A percentile compares a stretch with the other conserved stretches of the same genome.
Evolutionary conservation across 305 asterid genomes (phyloP).

Genomic region (Lippia alba): DNA sequence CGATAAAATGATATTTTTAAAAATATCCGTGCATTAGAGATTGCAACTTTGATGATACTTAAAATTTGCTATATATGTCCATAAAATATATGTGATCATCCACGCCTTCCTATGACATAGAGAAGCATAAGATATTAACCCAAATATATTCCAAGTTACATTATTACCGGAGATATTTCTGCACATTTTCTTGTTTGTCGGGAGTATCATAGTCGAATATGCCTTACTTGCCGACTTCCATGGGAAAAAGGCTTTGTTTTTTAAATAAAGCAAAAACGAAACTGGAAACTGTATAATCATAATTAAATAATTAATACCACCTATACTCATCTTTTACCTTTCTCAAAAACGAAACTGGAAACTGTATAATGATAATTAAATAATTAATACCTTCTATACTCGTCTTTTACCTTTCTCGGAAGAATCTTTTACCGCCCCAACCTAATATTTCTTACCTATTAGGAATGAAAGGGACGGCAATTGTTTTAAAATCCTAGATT

Average conservation of each 20-base stretch:
- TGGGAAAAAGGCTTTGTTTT: constrained; percentile 5
- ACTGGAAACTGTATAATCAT: constrained; percentile 14
- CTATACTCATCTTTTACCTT: not conserved
- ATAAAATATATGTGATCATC: too few species aligned
- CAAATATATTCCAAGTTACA: too few species aligned
- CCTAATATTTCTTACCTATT: constrained; percentile 7
- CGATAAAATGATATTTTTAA: too few species aligned
- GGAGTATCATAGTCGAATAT: constrained; percentile 25
- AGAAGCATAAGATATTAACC: too few species aligned
- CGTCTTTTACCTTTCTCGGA: not conserved
- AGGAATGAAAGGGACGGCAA: constrained; percentile 14
- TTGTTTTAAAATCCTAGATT: constrained; percentile 18
- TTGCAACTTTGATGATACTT: too few species aligned
- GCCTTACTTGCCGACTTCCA: constrained; percentile 11
- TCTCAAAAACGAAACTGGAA: not conserved
- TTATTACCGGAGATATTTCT: not conserved
- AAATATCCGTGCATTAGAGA: too few species aligned
- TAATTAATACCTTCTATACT: not conserved
- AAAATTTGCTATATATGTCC: too few species aligned
- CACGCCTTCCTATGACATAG: too few species aligned
- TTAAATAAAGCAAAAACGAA: not conserved
- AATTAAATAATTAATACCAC: not conserved
- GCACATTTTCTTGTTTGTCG: constrained; percentile 28
- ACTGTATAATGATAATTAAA: constrained; percentile 19
- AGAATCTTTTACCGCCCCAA: constrained; percentile 12